Evolutionary conservation across 371 early-diverging fungal genomes (phyloP).

Genomic region (Apophysomyces trapeziformis): DNA sequence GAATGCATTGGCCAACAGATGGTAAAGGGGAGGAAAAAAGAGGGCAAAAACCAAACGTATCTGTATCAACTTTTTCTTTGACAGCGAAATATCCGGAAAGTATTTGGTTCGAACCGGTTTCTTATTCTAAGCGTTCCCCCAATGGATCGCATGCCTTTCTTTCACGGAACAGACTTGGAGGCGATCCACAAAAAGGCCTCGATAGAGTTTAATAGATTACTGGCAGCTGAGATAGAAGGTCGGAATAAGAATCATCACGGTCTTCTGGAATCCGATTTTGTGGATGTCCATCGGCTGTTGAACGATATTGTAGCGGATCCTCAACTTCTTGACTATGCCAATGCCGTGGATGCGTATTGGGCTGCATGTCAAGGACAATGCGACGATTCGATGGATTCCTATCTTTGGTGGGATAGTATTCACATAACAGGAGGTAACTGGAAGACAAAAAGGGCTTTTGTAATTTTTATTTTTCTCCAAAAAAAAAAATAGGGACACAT

Average conservation of each 20-base stretch:
- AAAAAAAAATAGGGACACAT: constrained; percentile 26
- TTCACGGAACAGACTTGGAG: constrained; percentile 20
- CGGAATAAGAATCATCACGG: constrained; percentile 33
- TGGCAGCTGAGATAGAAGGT: constrained; percentile 28
- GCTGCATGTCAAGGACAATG: constrained; percentile 49
- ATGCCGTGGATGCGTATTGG: constrained; percentile 45
- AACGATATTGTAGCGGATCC: constrained; percentile 38
- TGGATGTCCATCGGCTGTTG: constrained; percentile 33
- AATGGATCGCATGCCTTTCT: constrained; percentile 44
- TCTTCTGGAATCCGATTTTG: constrained; percentile 37
- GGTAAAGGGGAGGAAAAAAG: constrained; percentile 16
- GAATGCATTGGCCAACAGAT: constrained; percentile 44
- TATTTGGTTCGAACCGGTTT: constrained; percentile 39
- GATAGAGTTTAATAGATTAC: constrained; percentile 27
- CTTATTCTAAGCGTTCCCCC: constrained; percentile 44
- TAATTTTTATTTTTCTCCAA: neutral
- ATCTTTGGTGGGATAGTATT: constrained; percentile 54
- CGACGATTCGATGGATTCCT: constrained; percentile 34
- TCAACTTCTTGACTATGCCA: constrained; percentile 34
- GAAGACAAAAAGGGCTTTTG: constrained; percentile 1
- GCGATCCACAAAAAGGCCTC: constrained; percentile 26
- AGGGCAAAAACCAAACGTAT: neutral
- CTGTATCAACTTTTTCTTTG: neutral
- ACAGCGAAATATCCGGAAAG: constrained; percentile 41
- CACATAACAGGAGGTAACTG: constrained; percentile 48